phyloP scores from a whole-genome alignment of 768 basidiomycete genomes.

The Kwoniella bestiolae region DNA sequence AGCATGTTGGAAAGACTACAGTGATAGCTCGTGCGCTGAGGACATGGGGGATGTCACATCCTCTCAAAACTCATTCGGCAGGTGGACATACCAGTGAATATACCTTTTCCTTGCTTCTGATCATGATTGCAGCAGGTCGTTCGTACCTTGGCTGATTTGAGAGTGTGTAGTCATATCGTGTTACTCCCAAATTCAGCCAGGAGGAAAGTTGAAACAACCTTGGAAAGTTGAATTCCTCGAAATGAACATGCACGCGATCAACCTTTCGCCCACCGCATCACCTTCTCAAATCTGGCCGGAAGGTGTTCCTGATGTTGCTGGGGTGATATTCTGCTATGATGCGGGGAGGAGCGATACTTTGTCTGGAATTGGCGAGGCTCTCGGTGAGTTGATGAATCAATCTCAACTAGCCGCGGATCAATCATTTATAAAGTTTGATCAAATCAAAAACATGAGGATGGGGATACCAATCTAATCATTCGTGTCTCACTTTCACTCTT shows the following conservation, averaged over 20 bases:
- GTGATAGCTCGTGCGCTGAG: constrained; percentile 78
- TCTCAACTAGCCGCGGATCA: background rate
- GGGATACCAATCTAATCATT: background rate
- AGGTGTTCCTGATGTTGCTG: constrained; percentile 68
- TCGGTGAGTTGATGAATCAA: constrained; percentile 64
- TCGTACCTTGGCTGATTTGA: too few relatives aligned
- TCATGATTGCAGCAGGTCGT: too few relatives aligned
- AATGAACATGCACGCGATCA: constrained; percentile 53
- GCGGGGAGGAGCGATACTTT: constrained; percentile 69
- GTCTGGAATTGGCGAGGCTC: constrained; percentile 67
- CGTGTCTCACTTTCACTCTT: constrained; percentile 18
- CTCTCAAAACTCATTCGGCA: constrained; percentile 22
- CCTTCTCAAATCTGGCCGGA: constrained; percentile 20
- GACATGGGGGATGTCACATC: constrained; percentile 59
- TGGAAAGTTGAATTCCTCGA: constrained; percentile 49
- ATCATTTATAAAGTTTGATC: background rate
- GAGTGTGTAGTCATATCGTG: constrained; percentile 37
- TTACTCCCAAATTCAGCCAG: constrained; percentile 41
- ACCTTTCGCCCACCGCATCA: constrained; percentile 32
- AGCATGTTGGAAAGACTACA: constrained; percentile 81
- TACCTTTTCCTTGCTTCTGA: too few relatives aligned
- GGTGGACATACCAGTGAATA: constrained; percentile 43
- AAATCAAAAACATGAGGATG: background rate
- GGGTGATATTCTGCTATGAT: constrained; percentile 85
- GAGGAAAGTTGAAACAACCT: constrained; percentile 40